These are phyloP conservation scores for Blastocystis sp. DNA, from an alignment of 352 stramenopile genomes.

Conservation along the genomic window DNA sequence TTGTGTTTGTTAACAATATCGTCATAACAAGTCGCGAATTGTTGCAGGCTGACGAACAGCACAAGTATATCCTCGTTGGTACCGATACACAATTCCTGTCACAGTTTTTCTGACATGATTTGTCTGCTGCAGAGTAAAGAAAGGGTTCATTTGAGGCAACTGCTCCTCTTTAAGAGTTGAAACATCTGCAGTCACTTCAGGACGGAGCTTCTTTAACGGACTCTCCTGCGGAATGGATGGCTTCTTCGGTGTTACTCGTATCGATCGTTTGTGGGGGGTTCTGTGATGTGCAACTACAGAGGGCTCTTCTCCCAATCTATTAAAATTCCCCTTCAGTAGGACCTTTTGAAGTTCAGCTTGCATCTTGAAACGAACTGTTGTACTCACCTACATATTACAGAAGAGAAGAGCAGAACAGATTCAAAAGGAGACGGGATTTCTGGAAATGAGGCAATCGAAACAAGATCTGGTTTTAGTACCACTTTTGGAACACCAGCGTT, in stretches of 20 bases:
- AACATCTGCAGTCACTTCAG: background rate
- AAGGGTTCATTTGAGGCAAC: background rate
- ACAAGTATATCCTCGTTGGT: constrained; percentile 34
- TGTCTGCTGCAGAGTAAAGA: constrained; percentile 8
- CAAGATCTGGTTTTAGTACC: background rate
- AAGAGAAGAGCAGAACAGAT: background rate
- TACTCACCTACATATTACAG: background rate
- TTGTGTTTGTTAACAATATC: constrained; percentile 53
- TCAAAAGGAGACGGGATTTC: background rate
- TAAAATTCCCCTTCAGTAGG: background rate
- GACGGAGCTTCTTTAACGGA: background rate
- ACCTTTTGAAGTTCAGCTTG: constrained; percentile 14
- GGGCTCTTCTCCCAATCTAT: background rate
- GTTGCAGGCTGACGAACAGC: constrained; percentile 5
- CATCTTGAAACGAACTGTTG: constrained; percentile 7
- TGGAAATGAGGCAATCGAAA: background rate
- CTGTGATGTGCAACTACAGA: background rate
- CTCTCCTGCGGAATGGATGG: background rate
- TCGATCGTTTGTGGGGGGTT: background rate
- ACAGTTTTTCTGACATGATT: background rate
- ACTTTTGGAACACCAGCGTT: background rate
- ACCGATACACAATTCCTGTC: constrained; percentile 13
- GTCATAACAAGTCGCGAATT: constrained; percentile 23
- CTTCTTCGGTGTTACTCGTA: background rate
- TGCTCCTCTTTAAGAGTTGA: background rate